Evolutionary conservation across 805 yeast species (phyloP), one percentile per base, ranked within the genome.

Genomic region (Hanseniaspora meyeri): DNA sequence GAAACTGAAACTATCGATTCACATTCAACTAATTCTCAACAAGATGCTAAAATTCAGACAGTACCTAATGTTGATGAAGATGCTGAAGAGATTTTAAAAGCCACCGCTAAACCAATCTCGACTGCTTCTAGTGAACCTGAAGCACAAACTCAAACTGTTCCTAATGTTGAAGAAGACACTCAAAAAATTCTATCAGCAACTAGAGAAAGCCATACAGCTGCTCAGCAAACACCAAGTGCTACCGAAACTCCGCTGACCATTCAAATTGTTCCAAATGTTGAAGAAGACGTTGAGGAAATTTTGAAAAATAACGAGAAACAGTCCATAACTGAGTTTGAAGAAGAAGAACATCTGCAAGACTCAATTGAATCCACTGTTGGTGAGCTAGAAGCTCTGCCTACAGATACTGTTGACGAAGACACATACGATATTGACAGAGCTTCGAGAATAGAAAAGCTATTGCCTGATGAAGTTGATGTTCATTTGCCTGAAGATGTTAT

Each of bases 1-100:
- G 27, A 24, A 24, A 24, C 27, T 24, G 27, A 24, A 34, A 12
- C 14, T 34, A 34, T 34, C 7, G 14, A 4, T 34, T 12, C 37
- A 3, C 37, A 49, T 29, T 43, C 54, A 24, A 10, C 38, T n/a
- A 32, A 40, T 4, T 40, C 43, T 4, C 29, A 12, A 42, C 27
- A 20, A 12, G 54, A 36, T 20, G 39, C 19, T 31, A 45, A 52
- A 17, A 60, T 55, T 6, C 54, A 46, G 5, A 58, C 61, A 4
- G 52, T 56, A 37, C 60, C 64, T 11, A 45, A 20, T 9, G 59
- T 36, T 19, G 38, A 47, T 20, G 54, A 50, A 34, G 43, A 46
- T 27, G 57, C 16, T 11, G 56, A 51, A 43, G 42, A n/a, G 34
- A 42, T 39, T 42, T 29, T 39, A 27, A 49, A 38, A 6, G 37